Evolutionary conservation across 2,329 filamentous ascomycete species (phyloP).

Genomic region (Xylariaceae sp.): DNA sequence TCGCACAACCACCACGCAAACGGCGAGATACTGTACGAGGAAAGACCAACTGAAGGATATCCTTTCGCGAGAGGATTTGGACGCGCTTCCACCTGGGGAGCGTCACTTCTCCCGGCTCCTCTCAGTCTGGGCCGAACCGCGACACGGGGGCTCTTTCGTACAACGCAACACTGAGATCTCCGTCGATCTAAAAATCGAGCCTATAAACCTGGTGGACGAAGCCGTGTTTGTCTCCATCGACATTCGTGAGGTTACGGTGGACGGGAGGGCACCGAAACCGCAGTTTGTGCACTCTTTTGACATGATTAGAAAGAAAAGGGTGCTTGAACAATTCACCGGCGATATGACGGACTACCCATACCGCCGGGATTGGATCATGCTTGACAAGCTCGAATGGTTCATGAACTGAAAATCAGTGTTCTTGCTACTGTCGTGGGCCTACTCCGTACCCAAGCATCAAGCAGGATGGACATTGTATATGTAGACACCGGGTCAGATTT

Average conservation of each 20-base stretch:
- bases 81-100: neutral
- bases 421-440: no score
- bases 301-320: neutral
- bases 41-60: constrained; percentile 10
- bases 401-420: constrained; percentile 1
- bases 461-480: neutral
- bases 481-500: neutral
- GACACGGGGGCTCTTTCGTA: neutral
- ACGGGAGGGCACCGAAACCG: neutral
- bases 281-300: neutral
- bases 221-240: constrained; percentile 11
- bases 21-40: constrained; percentile 9
- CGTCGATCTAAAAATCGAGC: constrained; percentile 3
- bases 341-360: no score
- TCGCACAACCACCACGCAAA: no score
- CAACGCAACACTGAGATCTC: constrained; percentile 3
- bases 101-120: constrained; percentile 3
- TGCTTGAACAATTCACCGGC: neutral
- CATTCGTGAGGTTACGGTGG: constrained; percentile 1
- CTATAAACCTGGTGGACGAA: constrained; percentile 3
- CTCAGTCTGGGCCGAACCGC: neutral
- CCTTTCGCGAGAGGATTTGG: neutral
- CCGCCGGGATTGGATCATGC: neutral
- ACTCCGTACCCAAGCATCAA: no score
- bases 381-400: constrained; percentile 13